Conservation (phyloP, 345 rosid species). For the Sapria himalayana region DNA sequence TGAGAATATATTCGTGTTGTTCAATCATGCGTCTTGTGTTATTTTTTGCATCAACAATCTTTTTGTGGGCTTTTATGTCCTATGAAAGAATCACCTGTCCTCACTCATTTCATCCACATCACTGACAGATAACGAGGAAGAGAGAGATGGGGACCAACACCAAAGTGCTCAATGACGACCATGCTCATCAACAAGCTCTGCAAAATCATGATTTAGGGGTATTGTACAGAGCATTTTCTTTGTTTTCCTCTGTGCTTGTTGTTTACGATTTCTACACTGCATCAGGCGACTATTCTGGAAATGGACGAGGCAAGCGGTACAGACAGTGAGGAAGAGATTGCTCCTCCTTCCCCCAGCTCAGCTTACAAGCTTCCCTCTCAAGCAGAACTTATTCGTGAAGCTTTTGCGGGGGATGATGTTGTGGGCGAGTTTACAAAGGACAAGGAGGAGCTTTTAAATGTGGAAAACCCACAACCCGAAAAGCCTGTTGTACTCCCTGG, state of each 20-base stretch:
- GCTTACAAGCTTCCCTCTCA: conserved; percentile 69
- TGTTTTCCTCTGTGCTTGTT: background rate
- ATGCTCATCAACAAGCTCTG: conserved; percentile 9
- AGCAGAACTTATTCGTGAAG: conserved; percentile 60
- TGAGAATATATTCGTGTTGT: no score
- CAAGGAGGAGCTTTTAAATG: conserved; percentile 40
- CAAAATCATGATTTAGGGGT: conserved; percentile 26
- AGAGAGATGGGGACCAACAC: conserved; percentile 13
- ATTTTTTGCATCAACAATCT: conserved; percentile 2
- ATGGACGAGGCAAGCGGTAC: conserved; percentile 32
- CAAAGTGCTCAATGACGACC: conserved; percentile 16
- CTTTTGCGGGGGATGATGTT: conserved; percentile 91
- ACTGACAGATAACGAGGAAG: conserved; percentile 26
- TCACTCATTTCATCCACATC: conserved; percentile 2
- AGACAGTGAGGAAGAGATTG: conserved; percentile 56
- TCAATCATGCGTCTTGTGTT: background rate
- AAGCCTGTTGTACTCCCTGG: conserved; percentile 65
- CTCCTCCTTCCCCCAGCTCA: conserved; percentile 27
- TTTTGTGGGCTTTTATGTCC: background rate
- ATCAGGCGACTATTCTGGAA: conserved; percentile 16
- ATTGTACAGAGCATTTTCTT: conserved; percentile 2
- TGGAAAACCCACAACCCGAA: conserved; percentile 69
- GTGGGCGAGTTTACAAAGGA: conserved; percentile 59
- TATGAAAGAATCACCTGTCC: conserved; percentile 4
- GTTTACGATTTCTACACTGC: conserved; percentile 4